These are phyloP conservation scores for Claviceps purpurea DNA, from an alignment of 2,329 filamentous ascomycete genomes.

Conservation along the genomic window DNA sequence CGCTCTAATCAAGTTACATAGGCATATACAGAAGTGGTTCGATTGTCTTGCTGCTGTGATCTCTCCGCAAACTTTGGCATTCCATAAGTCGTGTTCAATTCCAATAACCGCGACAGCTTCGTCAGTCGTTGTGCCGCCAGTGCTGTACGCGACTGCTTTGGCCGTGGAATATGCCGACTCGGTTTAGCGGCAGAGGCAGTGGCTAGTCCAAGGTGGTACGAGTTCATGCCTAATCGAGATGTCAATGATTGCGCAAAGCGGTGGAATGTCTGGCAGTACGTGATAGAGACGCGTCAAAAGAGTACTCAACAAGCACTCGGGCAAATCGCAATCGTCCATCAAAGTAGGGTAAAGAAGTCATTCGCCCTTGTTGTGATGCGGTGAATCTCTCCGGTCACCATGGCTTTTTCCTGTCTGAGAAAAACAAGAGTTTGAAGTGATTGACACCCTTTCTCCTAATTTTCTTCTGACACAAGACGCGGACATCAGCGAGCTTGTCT, in stretches of 20 bases:
- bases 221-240: too few species aligned
- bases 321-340: background rate
- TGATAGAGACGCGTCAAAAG: background rate
- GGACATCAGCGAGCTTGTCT: background rate
- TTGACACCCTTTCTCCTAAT: background rate
- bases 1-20: background rate
- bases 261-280: background rate
- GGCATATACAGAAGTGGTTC: background rate
- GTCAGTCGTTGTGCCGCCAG: background rate
- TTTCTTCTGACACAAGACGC: background rate
- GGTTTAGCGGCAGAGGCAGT: background rate
- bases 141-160: background rate
- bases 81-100: background rate
- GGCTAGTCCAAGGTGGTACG: background rate
- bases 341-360: too few species aligned
- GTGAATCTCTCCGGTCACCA: too few species aligned
- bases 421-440: background rate
- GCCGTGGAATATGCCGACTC: background rate
- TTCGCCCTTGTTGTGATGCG: too few species aligned
- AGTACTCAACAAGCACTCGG: background rate
- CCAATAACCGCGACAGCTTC: background rate
- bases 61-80: background rate
- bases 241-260: background rate
- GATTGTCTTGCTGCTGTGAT: background rate
- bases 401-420: background rate